phyloP scores from a whole-genome alignment of 805 yeast species.

The Wickerhamiella sorbophila region DNA sequence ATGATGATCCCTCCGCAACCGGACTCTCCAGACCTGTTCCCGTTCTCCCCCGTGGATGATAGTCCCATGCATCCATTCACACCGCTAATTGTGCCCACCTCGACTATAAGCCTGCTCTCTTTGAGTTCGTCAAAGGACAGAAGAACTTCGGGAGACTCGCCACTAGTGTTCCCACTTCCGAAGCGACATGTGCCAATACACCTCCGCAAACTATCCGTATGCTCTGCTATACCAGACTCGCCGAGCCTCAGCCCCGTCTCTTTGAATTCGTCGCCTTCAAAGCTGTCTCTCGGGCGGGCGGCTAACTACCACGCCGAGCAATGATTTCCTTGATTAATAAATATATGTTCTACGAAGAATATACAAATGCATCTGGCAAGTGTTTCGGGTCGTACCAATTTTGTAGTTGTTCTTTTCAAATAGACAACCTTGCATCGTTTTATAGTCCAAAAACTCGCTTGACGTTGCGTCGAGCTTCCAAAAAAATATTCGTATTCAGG shows the following conservation, averaged over 20 bases:
- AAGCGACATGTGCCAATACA: too few relatives aligned
- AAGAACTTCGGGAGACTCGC: background rate
- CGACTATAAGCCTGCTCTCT: background rate
- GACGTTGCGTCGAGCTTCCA: too few relatives aligned
- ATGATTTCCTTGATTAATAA: background rate
- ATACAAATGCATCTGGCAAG: background rate
- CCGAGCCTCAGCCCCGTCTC: slow-evolving; percentile 5
- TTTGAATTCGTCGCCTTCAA: slow-evolving; percentile 3
- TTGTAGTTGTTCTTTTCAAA: too few relatives aligned
- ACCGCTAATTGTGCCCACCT: background rate
- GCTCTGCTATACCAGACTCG: slow-evolving; percentile 3
- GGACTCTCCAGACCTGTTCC: background rate
- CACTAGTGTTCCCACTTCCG: too few relatives aligned
- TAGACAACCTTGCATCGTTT: too few relatives aligned
- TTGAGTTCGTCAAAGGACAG: background rate
- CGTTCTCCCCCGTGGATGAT: background rate
- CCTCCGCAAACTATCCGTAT: too few relatives aligned
- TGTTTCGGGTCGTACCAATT: too few relatives aligned
- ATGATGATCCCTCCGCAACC: background rate
- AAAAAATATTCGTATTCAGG: too few relatives aligned
- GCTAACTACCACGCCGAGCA: background rate
- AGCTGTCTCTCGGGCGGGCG: background rate
- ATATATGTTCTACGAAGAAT: background rate
- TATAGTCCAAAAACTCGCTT: too few relatives aligned
- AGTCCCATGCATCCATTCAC: background rate